Evolutionary conservation across 495 filamentous ascomycete genomes (phyloP).

Genomic region (Tuber microsphaerosporum): DNA sequence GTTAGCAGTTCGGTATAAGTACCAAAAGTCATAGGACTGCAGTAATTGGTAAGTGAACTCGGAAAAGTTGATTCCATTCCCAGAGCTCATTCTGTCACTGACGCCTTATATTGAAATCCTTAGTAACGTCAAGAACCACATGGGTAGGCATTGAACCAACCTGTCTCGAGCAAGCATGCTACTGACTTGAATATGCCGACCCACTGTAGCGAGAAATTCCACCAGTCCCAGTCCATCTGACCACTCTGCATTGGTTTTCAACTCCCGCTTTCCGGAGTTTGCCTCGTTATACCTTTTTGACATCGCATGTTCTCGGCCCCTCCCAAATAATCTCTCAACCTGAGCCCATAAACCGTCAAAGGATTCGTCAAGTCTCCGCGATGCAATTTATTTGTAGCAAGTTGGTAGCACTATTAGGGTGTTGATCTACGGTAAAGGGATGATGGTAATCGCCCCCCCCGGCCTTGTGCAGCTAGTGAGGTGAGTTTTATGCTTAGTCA

Average conservation of each 20-base stretch:
- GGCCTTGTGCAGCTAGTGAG: too few relatives aligned
- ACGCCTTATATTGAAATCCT: constrained; percentile 52
- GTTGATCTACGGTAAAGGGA: too few relatives aligned
- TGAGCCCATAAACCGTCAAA: too few relatives aligned
- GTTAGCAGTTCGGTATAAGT: constrained; percentile 57
- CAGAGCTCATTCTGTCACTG: constrained; percentile 47
- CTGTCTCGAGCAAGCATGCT: constrained; percentile 65
- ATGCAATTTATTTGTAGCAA: too few relatives aligned
- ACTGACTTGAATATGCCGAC: constrained; percentile 49
- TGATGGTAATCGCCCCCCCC: too few relatives aligned
- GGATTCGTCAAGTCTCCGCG: too few relatives aligned
- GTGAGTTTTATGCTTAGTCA: constrained; percentile 48
- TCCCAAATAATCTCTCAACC: too few relatives aligned
- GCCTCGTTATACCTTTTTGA: too few relatives aligned
- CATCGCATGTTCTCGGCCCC: too few relatives aligned
- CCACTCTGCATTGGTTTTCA: constrained; percentile 70
- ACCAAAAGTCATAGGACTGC: constrained; percentile 97
- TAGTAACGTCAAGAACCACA: not conserved
- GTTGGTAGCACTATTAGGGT: too few relatives aligned
- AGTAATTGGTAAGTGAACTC: constrained; percentile 47
- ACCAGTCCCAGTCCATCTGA: constrained; percentile 60
- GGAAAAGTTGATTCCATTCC: too few relatives aligned
- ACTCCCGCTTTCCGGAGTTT: too few relatives aligned
- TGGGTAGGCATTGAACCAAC: constrained; percentile 49
- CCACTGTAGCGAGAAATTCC: constrained; percentile 69